phyloP scores from a whole-genome alignment of 2,329 filamentous ascomycete genomes.

The Fusarium armeniacum region DNA sequence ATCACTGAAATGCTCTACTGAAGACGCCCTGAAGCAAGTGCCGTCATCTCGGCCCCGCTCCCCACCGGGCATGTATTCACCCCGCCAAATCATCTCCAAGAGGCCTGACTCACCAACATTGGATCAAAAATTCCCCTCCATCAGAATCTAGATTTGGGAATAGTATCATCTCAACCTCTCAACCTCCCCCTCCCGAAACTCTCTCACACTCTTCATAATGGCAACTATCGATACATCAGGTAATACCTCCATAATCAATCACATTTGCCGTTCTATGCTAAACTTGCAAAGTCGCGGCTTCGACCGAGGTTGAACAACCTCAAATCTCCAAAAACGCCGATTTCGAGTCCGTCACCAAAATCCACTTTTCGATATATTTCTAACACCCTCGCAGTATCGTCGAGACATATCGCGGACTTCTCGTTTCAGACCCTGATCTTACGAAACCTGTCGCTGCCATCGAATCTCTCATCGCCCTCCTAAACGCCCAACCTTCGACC shows the following conservation, averaged over 20 bases:
- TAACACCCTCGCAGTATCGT: slow-evolving; percentile 62
- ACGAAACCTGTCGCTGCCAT: slow-evolving; percentile 97
- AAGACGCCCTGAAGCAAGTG: slow-evolving; percentile 12
- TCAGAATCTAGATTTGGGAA: slow-evolving; percentile 36
- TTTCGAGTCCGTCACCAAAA: slow-evolving; percentile 48
- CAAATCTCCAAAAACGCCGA: slow-evolving; percentile 39
- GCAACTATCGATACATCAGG: slow-evolving; percentile 39
- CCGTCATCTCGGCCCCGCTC: slow-evolving; percentile 43
- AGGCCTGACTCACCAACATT: slow-evolving; percentile 43
- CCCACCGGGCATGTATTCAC: slow-evolving; percentile 24
- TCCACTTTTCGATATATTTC: neutral
- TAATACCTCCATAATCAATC: neutral
- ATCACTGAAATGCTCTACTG: neutral
- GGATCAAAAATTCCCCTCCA: slow-evolving; percentile 45
- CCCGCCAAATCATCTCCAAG: slow-evolving; percentile 43
- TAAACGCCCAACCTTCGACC: slow-evolving; percentile 81
- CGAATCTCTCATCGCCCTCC: slow-evolving; percentile 88
- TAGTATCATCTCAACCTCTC: slow-evolving; percentile 34
- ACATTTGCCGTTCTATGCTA: neutral
- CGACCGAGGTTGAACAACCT: slow-evolving; percentile 42
- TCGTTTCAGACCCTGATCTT: slow-evolving; percentile 79
- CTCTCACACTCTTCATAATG: slow-evolving; percentile 23
- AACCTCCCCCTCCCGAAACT: neutral
- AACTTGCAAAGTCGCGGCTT: slow-evolving; percentile 23
- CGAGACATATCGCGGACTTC: slow-evolving; percentile 66